Percentiles rank a stretch among this genome's conserved stretches.
Conservation (phyloP, 306 rosid genomes). For the Vachellia collinsii region DNA sequence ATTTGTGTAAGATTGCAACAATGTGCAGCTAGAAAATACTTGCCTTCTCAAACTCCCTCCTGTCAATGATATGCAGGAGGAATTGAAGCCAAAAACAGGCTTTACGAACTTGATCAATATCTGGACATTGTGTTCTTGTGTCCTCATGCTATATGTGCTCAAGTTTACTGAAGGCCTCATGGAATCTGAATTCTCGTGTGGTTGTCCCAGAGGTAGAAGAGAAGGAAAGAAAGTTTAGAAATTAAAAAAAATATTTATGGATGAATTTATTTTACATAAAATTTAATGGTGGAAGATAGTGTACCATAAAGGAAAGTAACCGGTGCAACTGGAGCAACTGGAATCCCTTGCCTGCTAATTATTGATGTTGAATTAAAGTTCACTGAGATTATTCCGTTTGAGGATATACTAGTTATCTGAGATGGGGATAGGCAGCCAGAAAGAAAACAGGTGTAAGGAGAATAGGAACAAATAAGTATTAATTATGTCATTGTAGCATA, state of each 20-base stretch:
- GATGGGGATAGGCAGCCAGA: slow-evolving; percentile 31
- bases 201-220: slow-evolving; percentile 4
- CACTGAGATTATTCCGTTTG: slow-evolving; percentile 62
- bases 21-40: slow-evolving; percentile 36
- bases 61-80: slow-evolving; percentile 63
- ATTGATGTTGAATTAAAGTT: slow-evolving; percentile 60
- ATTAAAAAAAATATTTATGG: not conserved
- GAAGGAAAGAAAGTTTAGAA: not conserved
- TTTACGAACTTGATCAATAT: slow-evolving; percentile 62
- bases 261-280: not conserved
- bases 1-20: not conserved
- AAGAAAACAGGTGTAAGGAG: slow-evolving; percentile 31
- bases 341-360: slow-evolving; percentile 78
- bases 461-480: slow-evolving; percentile 25
- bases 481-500: slow-evolving; percentile 6
- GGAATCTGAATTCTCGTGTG: slow-evolving; percentile 58
- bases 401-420: slow-evolving; percentile 69
- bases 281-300: slow-evolving; percentile 5
- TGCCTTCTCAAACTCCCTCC: slow-evolving; percentile 80
- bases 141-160: slow-evolving; percentile 71
- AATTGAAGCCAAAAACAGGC: slow-evolving; percentile 84
- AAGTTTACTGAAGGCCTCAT: slow-evolving; percentile 76
- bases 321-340: slow-evolving; percentile 70
- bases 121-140: slow-evolving; percentile 62
- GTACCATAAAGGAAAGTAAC: slow-evolving; percentile 84